Conservation (phyloP, 352 stramenopile species). For the Phytopythium montanum region DNA sequence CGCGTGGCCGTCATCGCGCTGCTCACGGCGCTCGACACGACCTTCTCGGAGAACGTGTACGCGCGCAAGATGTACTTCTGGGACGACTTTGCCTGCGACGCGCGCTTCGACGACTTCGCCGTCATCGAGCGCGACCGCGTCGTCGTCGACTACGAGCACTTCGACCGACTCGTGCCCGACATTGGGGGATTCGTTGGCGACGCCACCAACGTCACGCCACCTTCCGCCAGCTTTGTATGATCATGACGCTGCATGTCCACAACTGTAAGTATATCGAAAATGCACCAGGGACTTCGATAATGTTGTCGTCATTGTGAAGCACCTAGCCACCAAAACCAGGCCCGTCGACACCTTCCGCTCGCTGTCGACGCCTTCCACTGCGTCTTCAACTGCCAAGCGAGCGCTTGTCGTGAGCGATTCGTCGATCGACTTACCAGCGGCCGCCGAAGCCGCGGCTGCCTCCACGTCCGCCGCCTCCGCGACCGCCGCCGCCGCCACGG, state of each 20-base stretch:
- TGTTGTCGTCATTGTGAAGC: no score
- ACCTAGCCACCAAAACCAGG: constrained; percentile 2
- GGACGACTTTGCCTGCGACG: constrained; percentile 82
- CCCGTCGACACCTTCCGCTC: neutral
- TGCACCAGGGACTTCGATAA: no score
- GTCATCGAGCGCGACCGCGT: constrained; percentile 62
- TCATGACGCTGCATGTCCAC: no score
- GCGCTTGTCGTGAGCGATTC: constrained; percentile 10
- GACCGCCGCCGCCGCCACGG: constrained; percentile 54
- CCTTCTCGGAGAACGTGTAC: constrained; percentile 84
- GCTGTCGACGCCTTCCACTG: neutral
- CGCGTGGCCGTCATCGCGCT: constrained; percentile 75
- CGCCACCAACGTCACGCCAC: constrained; percentile 16
- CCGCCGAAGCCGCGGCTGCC: constrained; percentile 44
- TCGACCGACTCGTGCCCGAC: constrained; percentile 50
- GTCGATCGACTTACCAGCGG: constrained; percentile 53
- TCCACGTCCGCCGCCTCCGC: constrained; percentile 55
- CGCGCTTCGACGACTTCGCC: constrained; percentile 77
- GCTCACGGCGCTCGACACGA: constrained; percentile 80
- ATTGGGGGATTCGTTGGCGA: constrained; percentile 19
- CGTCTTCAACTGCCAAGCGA: neutral
- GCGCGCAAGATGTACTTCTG: constrained; percentile 88
- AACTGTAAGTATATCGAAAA: no score
- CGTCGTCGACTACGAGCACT: constrained; percentile 63
- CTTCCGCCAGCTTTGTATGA: constrained; percentile 14